Evolutionary conservation across 495 filamentous ascomycete species (phyloP), one percentile per base, ranked within the genome.

Genomic region (Terfezia claveryi): DNA sequence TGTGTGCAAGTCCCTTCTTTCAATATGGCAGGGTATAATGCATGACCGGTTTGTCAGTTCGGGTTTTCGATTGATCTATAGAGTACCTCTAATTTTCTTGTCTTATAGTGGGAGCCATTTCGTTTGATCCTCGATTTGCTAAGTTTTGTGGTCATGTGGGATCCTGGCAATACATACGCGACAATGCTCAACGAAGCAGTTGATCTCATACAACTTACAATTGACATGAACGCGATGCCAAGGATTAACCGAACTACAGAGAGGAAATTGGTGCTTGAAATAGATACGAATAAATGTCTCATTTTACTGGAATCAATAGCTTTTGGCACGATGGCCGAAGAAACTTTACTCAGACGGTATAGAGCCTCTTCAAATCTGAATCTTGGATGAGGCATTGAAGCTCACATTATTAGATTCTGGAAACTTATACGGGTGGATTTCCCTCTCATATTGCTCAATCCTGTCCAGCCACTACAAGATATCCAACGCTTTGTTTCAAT

Each of bases 21-120:
- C 66, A 16, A 57, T 84, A n/a, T 85, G 81, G 81, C 67, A 72
- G 12, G 74, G 70, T 32, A 79, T 78, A 57, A 63, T 85, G 50
- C 65, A 70, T 23, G 81, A 83, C 58, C 71, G 71, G 54, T 78
- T 73, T 61, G 70, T 72, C 63, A 58, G 68, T 55, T 49, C 54
- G 50, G 20, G 14, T 36, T 50, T 36, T 38, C 17, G 20, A n/a
- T 32, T 52, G 27, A 44, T 46, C 6, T 50, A 23, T 23, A 37
- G 17, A 23, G 27, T 37, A 38, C n/a, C 37, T 4, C 49, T 50
- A 36, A 36, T 55, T 68, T 36, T 64, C 52, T 58, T 61, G 53
- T 44, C 56, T 27, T 16, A 27, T 59, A 70, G 68, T 80, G 72
- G 58, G 64, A 68, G 23, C 76, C 81, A 5, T 58, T 85, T 4